phyloP scores from a whole-genome alignment of 2,329 filamentous ascomycete species.

The Rhynchosporium graminicola region DNA sequence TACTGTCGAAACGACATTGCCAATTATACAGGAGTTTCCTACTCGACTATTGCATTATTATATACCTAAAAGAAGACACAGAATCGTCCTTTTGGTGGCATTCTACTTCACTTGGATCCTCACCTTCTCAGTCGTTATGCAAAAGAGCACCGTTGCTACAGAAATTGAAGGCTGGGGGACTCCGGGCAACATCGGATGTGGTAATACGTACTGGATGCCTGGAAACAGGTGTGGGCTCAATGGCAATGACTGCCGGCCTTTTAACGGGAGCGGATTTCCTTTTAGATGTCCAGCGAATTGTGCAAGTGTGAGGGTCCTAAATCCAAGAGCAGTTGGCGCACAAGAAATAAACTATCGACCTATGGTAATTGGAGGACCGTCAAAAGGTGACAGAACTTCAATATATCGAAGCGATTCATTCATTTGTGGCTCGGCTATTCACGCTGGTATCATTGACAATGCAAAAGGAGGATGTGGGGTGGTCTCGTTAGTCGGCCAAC shows the following conservation, averaged over 20 bases:
- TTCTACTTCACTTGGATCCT: constrained; percentile 70
- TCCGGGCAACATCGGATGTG: constrained; percentile 67
- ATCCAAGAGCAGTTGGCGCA: constrained; percentile 74
- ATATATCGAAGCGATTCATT: constrained; percentile 88
- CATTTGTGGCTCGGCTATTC: constrained; percentile 82
- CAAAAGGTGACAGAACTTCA: constrained; percentile 46
- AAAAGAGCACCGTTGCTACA: constrained; percentile 57
- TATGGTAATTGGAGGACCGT: constrained; percentile 68
- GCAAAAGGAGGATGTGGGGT: constrained; percentile 79
- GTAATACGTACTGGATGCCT: constrained; percentile 67
- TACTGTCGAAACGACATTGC: constrained; percentile 62
- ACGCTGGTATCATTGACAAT: constrained; percentile 76
- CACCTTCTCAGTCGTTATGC: constrained; percentile 68
- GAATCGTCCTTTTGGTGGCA: constrained; percentile 57
- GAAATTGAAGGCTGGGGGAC: constrained; percentile 68
- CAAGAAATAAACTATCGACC: constrained; percentile 64
- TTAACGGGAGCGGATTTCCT: constrained; percentile 66
- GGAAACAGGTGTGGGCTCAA: constrained; percentile 75
- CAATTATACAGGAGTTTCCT: constrained; percentile 66
- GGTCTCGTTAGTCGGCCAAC: constrained; percentile 69
- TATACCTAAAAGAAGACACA: constrained; percentile 60
- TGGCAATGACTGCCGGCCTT: constrained; percentile 74
- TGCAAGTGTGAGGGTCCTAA: constrained; percentile 62
- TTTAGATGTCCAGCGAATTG: constrained; percentile 78
- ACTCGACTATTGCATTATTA: constrained; percentile 62